These are phyloP conservation scores for Cardamine chenopodiifolia DNA, from an alignment of 345 rosid species.

Conservation along the genomic window DNA sequence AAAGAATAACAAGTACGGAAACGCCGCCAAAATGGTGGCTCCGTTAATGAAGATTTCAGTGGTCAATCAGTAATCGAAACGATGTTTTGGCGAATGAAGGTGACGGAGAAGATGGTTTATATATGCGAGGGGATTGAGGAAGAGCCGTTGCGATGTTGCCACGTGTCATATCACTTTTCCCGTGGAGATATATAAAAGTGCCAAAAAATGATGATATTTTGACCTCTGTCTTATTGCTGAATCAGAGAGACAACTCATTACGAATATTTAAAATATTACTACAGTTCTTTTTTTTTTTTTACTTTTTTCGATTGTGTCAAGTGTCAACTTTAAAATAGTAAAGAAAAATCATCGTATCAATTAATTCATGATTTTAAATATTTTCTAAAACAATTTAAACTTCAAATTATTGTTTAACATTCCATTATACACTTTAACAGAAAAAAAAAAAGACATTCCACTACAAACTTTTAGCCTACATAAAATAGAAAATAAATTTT, in stretches of 20 bases:
- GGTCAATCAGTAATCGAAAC: constrained; percentile 11
- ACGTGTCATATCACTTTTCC: neutral
- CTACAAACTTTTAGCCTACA: neutral
- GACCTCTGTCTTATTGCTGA: constrained; percentile 14
- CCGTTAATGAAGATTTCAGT: constrained; percentile 7
- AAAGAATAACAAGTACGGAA: constrained; percentile 5
- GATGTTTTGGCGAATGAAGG: neutral
- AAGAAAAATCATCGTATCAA: neutral
- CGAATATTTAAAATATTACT: neutral
- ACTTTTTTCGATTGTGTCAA: neutral
- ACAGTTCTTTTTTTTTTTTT: neutral
- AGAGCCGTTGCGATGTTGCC: constrained; percentile 34
- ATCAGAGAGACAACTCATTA: constrained; percentile 31
- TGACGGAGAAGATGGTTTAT: constrained; percentile 30
- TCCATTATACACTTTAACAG: neutral
- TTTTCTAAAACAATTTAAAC: neutral
- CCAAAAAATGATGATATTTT: constrained; percentile 36
- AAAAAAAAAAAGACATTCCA: too few relatives aligned
- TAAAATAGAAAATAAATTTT: neutral
- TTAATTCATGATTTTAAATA: neutral
- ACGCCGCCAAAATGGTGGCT: constrained; percentile 36
- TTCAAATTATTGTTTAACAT: neutral
- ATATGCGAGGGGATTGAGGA: neutral
- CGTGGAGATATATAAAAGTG: neutral
- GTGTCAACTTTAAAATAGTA: neutral